Percentiles rank a stretch among this genome's conserved stretches.
Conservation (phyloP, 768 basidiomycete species). For the Lactarius deliciosus region DNA sequence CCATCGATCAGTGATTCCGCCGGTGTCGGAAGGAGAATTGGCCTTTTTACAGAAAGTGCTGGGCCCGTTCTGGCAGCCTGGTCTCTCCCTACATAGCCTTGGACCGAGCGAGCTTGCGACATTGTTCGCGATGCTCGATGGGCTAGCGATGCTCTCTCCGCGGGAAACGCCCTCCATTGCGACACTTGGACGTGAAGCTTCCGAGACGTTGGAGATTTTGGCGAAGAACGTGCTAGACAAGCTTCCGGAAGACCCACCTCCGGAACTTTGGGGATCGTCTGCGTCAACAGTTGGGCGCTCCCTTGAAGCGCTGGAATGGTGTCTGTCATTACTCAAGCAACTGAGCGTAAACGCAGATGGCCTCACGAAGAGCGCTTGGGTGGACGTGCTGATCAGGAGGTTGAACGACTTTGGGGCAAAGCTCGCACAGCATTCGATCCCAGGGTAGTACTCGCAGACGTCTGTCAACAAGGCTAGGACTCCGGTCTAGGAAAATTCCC, state of each 20-base stretch:
- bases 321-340: background rate
- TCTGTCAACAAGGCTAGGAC: too few species aligned
- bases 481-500: too few species aligned
- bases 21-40: background rate
- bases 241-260: background rate
- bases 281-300: background rate
- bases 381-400: background rate
- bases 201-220: constrained; percentile 1
- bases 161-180: background rate
- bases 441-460: too few species aligned
- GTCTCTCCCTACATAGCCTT: background rate
- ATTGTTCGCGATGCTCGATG: background rate
- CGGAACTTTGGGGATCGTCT: background rate
- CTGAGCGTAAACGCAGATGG: background rate
- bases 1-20: background rate
- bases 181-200: background rate
- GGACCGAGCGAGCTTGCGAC: background rate
- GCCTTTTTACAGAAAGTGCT: background rate
- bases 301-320: background rate
- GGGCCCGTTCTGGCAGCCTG: background rate
- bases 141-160: background rate
- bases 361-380: background rate
- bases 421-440: too few species aligned
- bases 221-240: background rate
- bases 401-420: background rate